Percentiles rank a stretch among this genome's conserved stretches.
Conservation (phyloP, 2,329 filamentous ascomycete species). For the Aspergillus spinulosporus region DNA sequence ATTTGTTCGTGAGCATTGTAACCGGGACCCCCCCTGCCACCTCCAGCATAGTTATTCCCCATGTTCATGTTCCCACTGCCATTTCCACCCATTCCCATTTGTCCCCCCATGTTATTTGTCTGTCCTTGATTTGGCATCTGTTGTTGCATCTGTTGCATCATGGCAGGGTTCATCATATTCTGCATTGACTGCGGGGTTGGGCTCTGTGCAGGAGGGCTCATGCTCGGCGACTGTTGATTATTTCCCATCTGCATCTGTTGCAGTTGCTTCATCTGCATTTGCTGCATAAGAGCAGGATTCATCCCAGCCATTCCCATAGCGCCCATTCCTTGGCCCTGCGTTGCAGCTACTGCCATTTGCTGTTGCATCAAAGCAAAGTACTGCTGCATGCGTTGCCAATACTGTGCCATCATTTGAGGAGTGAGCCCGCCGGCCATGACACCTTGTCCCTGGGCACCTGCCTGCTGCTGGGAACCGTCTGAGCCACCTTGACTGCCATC, state of each 20-base stretch:
- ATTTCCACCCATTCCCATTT: conserved; percentile 30
- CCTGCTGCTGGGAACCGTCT: conserved; percentile 48
- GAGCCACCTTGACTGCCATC: conserved; percentile 40
- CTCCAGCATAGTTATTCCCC: conserved; percentile 47
- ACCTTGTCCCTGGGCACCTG: conserved; percentile 45
- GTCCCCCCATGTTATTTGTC: conserved; percentile 35
- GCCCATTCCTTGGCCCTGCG: conserved; percentile 44
- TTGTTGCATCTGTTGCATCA: conserved; percentile 74
- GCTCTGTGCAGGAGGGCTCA: conserved; percentile 40
- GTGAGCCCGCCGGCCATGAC: conserved; percentile 68
- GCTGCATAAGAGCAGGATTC: conserved; percentile 75
- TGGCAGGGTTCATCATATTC: conserved; percentile 67
- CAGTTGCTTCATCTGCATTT: conserved; percentile 66
- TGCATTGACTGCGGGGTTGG: conserved; percentile 58
- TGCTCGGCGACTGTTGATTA: conserved; percentile 34
- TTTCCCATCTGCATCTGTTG: conserved; percentile 52
- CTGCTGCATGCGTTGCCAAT: conserved; percentile 98
- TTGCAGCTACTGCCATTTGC: conserved; percentile 65
- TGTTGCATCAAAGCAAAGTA: conserved; percentile 96
- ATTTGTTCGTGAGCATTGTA: conserved; percentile 73
- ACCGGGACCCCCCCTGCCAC: conserved; percentile 49
- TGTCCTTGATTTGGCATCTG: conserved; percentile 50
- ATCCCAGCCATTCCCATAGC: conserved; percentile 62
- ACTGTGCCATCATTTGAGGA: conserved; percentile 96
- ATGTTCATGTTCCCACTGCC: conserved; percentile 38